Percentiles rank a stretch among this genome's conserved stretches.
These are phyloP conservation scores for Psidium guajava DNA, from an alignment of 345 rosid genomes.

Conservation along the genomic window DNA sequence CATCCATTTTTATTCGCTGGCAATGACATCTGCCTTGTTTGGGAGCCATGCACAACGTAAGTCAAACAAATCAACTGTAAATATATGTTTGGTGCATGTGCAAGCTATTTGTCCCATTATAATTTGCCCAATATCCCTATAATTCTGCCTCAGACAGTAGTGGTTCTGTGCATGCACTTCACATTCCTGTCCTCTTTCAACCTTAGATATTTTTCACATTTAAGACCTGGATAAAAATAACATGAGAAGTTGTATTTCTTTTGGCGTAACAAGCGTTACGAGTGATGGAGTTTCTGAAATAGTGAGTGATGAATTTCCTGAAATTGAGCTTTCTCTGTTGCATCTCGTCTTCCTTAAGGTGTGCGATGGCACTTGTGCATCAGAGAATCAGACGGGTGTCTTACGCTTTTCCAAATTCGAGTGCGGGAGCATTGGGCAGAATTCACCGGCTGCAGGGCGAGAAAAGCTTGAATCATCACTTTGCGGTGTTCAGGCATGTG, in stretches of 20 bases:
- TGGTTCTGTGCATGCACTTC: too few relatives aligned
- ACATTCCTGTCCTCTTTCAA: too few relatives aligned
- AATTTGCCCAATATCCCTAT: neutral
- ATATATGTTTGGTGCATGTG: neutral
- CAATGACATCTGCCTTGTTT: slow-evolving; percentile 64
- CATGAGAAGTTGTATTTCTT: too few relatives aligned
- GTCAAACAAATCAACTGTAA: slow-evolving; percentile 5
- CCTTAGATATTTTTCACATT: too few relatives aligned
- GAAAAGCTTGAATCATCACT: slow-evolving; percentile 87
- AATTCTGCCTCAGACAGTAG: too few relatives aligned
- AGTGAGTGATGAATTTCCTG: neutral
- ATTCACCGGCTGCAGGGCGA: slow-evolving; percentile 78
- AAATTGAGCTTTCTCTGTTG: neutral
- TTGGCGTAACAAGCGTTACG: too few relatives aligned
- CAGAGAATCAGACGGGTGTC: slow-evolving; percentile 69
- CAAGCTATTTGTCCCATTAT: neutral
- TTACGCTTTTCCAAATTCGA: slow-evolving; percentile 56
- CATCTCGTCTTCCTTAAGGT: slow-evolving; percentile 24
- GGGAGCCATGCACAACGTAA: slow-evolving; percentile 89
- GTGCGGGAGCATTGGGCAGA: slow-evolving; percentile 63
- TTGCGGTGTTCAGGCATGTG: slow-evolving; percentile 73
- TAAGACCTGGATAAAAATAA: too few relatives aligned
- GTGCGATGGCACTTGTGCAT: slow-evolving; percentile 95
- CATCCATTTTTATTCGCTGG: slow-evolving; percentile 76
- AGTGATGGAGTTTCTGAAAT: neutral